These are phyloP conservation scores for Rhodotorula taiwanensis DNA, from an alignment of 768 basidiomycete genomes.

Conservation along the genomic window DNA sequence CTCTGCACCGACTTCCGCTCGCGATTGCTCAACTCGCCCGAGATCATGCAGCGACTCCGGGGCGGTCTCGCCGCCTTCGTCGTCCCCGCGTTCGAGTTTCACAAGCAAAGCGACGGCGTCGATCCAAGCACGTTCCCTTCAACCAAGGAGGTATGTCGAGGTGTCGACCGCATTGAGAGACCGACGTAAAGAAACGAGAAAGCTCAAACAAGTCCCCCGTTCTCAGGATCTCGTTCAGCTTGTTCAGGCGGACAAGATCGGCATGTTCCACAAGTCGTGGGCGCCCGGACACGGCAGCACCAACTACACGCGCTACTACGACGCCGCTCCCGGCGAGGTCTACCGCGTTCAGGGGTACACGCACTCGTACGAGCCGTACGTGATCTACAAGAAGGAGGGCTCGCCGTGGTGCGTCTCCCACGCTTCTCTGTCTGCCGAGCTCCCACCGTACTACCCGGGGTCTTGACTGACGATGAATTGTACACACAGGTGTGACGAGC, in stretches of 20 bases:
- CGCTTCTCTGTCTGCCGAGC: too few relatives aligned
- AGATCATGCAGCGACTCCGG: constrained; percentile 50
- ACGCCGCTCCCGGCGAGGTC: constrained; percentile 56
- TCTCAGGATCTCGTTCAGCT: constrained; percentile 53
- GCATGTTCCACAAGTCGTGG: constrained; percentile 75
- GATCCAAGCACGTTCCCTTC: constrained; percentile 58
- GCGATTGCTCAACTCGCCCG: constrained; percentile 51
- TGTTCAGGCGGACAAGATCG: constrained; percentile 55
- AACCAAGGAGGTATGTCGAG: constrained; percentile 55
- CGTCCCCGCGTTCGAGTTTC: constrained; percentile 77
- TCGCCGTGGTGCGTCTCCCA: constrained; percentile 60
- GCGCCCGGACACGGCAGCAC: constrained; percentile 71
- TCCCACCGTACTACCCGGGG: too few relatives aligned
- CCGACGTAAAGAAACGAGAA: too few relatives aligned
- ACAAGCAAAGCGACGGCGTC: constrained; percentile 58
- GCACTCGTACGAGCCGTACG: constrained; percentile 79
- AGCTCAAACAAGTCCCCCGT: too few relatives aligned
- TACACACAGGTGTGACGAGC: constrained; percentile 69
- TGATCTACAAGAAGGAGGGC: constrained; percentile 67
- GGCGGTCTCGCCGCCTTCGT: constrained; percentile 64
- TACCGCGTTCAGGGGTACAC: constrained; percentile 70
- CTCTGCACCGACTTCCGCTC: constrained; percentile 71
- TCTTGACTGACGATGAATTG: background rate
- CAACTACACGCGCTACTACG: constrained; percentile 64
- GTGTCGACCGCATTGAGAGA: too few relatives aligned